Conservation (phyloP, 2,329 filamentous ascomycete genomes). For the Amauroascus verrucosus region DNA sequence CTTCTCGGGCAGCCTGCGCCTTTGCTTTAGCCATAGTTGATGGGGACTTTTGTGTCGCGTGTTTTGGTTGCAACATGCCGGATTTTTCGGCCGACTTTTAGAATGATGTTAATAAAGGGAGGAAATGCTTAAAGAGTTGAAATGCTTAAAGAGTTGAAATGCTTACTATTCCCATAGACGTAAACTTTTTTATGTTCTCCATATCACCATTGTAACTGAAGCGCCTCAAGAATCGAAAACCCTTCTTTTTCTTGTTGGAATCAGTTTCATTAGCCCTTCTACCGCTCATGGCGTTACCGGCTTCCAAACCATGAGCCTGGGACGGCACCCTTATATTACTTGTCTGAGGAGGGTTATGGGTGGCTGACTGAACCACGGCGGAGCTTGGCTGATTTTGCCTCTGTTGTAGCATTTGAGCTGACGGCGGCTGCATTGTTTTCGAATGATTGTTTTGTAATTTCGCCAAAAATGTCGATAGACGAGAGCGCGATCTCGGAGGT, state of each 20-base stretch:
- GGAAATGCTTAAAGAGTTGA: neutral
- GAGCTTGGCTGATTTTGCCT: neutral
- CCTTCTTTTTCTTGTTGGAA: neutral
- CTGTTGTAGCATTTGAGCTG: neutral
- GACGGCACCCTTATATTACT: neutral
- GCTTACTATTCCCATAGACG: conserved; percentile 1
- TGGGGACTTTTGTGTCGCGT: neutral
- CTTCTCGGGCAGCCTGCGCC: neutral
- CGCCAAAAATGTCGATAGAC: neutral
- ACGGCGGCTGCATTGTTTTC: neutral
- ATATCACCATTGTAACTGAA: neutral
- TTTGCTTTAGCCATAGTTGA: neutral
- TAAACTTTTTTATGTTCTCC: neutral
- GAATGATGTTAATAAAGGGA: neutral
- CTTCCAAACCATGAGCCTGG: neutral
- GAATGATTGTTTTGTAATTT: neutral
- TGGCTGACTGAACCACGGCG: neutral
- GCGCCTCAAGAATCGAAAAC: neutral
- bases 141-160: neutral
- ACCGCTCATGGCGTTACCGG: neutral
- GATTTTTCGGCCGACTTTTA: neutral
- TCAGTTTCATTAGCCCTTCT: neutral
- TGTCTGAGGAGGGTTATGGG: neutral
- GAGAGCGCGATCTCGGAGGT: neutral
- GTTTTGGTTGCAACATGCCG: neutral